Percentiles rank a stretch among this genome's conserved stretches.
phyloP scores from a whole-genome alignment of 768 basidiomycete species.

The Suillus lakei region DNA sequence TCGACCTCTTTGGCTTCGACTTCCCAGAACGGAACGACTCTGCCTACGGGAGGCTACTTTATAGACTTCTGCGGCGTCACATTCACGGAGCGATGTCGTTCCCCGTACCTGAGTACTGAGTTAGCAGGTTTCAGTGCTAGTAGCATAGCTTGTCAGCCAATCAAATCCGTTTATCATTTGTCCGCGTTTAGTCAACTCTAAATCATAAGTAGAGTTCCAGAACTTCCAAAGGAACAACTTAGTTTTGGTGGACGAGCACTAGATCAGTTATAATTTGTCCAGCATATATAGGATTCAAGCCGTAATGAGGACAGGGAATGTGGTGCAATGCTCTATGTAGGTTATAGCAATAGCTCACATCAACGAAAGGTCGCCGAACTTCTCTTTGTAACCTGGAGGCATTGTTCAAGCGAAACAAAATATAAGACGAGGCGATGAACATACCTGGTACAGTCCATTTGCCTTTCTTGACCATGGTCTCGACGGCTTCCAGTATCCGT shows the following conservation, averaged over 20 bases:
- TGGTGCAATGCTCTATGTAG: constrained; percentile 9
- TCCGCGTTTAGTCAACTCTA: background rate
- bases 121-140: background rate
- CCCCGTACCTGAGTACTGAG: background rate
- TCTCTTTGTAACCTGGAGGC: constrained; percentile 84
- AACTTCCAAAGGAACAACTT: background rate
- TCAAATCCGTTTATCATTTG: background rate
- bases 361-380: constrained; percentile 93
- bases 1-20: background rate
- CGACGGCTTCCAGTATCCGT: constrained; percentile 86
- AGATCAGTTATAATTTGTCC: background rate
- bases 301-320: background rate
- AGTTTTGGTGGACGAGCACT: background rate
- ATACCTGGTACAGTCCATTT: constrained; percentile 97
- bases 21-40: background rate
- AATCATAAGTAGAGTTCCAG: background rate
- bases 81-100: background rate
- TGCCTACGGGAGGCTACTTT: no score
- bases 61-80: background rate
- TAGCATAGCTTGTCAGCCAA: background rate
- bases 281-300: background rate
- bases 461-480: constrained; percentile 96
- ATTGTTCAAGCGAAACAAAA: constrained; percentile 6
- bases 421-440: constrained; percentile 16
- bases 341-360: constrained; percentile 59